A percentile compares a stretch with the other conserved stretches of the same genome.
phyloP scores from a whole-genome alignment of 306 rosid species.

The Lathyrus aphaca region DNA sequence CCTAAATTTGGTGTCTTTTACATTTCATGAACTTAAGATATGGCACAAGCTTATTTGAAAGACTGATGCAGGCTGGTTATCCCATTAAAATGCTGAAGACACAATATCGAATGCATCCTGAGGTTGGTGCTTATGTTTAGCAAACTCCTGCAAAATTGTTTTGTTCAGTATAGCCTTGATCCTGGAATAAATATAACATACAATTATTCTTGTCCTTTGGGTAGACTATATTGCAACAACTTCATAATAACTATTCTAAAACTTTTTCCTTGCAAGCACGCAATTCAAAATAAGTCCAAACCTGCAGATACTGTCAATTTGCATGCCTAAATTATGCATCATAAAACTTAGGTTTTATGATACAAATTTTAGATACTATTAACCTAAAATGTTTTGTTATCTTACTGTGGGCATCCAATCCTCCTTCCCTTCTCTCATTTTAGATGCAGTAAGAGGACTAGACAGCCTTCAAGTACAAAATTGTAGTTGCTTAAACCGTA shows the following conservation, averaged over 20 bases:
- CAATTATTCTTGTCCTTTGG: slow-evolving; percentile 17
- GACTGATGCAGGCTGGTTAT: slow-evolving; percentile 84
- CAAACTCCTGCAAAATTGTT: slow-evolving; percentile 19
- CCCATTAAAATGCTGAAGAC: slow-evolving; percentile 95
- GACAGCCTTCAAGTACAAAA: neutral
- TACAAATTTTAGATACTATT: too few species aligned
- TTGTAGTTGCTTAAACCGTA: slow-evolving; percentile 7
- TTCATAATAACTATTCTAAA: too few species aligned
- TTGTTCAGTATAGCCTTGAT: slow-evolving; percentile 28
- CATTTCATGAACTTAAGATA: slow-evolving; percentile 61
- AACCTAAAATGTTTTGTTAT: slow-evolving; percentile 3
- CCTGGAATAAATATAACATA: neutral
- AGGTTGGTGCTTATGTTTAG: slow-evolving; percentile 60
- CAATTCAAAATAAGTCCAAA: too few species aligned
- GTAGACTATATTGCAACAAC: slow-evolving; percentile 27
- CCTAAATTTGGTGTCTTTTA: slow-evolving; percentile 21
- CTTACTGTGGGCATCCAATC: slow-evolving; percentile 9
- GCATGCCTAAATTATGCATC: neutral
- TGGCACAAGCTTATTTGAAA: slow-evolving; percentile 84
- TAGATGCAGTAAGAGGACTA: neutral
- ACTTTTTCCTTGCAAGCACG: too few species aligned
- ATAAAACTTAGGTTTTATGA: neutral
- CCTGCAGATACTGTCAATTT: neutral
- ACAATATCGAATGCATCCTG: slow-evolving; percentile 99
- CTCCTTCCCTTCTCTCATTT: neutral